These are phyloP conservation scores for Petasospora fabianii DNA, from an alignment of 1,139 yeast species.

Conservation along the genomic window DNA sequence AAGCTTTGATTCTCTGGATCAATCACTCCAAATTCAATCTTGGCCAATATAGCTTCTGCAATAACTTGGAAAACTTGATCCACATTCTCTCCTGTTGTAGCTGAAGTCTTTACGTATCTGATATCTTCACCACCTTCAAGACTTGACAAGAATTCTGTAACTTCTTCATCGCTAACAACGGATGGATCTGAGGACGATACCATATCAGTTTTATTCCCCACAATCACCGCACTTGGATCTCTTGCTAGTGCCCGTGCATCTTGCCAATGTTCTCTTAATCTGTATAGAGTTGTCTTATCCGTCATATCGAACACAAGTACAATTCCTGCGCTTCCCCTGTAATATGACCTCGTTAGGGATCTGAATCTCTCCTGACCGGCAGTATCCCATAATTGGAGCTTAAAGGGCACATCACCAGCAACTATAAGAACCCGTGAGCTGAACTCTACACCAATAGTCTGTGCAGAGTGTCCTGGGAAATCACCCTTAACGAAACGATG, in stretches of 20 bases:
- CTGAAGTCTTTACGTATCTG: conserved; percentile 52
- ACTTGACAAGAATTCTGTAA: conserved; percentile 1
- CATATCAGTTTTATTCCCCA: conserved; percentile 70
- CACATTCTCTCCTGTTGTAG: conserved; percentile 73
- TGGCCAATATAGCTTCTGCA: conserved; percentile 14
- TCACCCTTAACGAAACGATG: conserved; percentile 15
- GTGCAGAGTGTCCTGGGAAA: conserved; percentile 5
- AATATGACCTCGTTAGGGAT: conserved; percentile 86
- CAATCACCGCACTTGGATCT: conserved; percentile 63
- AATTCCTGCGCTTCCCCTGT: conserved; percentile 78
- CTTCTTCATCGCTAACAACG: conserved; percentile 26
- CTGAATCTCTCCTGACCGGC: conserved; percentile 94
- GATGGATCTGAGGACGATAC: conserved; percentile 19
- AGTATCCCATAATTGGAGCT: conserved; percentile 87
- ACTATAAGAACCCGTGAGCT: conserved; percentile 4
- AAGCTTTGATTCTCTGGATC: conserved; percentile 13
- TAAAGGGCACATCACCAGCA: conserved; percentile 30
- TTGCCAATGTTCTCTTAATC: conserved; percentile 68
- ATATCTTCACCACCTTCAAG: conserved; percentile 4
- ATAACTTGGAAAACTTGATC: conserved; percentile 49
- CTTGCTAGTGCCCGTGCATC: conserved; percentile 79
- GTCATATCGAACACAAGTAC: conserved; percentile 63
- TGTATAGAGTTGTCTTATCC: conserved; percentile 40
- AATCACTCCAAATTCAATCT: conserved; percentile 9
- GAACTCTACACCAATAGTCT: conserved; percentile 12